Conservation (phyloP, 169 alveolate genomes). For the Eimeria zaria region DNA sequence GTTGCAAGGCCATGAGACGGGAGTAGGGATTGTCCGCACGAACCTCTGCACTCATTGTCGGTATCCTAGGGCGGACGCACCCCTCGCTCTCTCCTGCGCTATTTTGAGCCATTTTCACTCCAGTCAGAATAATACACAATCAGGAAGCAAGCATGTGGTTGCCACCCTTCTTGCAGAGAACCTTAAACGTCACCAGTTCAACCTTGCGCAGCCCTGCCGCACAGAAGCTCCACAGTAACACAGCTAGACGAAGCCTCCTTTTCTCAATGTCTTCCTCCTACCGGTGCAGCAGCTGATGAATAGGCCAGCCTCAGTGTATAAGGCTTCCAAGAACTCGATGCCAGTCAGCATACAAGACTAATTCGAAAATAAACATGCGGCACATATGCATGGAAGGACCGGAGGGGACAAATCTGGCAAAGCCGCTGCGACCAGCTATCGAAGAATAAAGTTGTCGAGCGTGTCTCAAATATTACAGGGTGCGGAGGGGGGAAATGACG, state of each 20-base stretch:
- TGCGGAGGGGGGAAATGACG: background rate
- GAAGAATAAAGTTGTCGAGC: background rate
- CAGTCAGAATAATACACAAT: background rate
- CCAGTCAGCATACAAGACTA: background rate
- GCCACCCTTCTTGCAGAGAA: background rate
- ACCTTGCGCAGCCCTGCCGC: background rate
- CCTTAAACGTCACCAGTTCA: background rate
- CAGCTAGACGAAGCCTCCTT: no score
- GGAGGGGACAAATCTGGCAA: background rate
- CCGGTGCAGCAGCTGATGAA: background rate
- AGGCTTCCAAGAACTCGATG: background rate
- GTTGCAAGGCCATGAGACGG: constrained; percentile 77
- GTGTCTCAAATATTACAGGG: background rate
- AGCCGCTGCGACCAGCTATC: no score
- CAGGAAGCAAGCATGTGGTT: background rate
- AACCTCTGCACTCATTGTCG: constrained; percentile 74
- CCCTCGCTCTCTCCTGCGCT: constrained; percentile 2
- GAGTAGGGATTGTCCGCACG: constrained; percentile 81
- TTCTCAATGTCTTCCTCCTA: background rate
- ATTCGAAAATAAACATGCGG: background rate
- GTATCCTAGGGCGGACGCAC: constrained; percentile 41
- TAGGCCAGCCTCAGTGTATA: background rate
- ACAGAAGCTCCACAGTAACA: background rate
- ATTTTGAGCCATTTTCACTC: constrained; percentile 1
- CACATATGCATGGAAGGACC: background rate